Evolutionary conservation across 345 rosid genomes (phyloP), one percentile per base, ranked within the genome.

Genomic region (Salix arbutifolia): DNA sequence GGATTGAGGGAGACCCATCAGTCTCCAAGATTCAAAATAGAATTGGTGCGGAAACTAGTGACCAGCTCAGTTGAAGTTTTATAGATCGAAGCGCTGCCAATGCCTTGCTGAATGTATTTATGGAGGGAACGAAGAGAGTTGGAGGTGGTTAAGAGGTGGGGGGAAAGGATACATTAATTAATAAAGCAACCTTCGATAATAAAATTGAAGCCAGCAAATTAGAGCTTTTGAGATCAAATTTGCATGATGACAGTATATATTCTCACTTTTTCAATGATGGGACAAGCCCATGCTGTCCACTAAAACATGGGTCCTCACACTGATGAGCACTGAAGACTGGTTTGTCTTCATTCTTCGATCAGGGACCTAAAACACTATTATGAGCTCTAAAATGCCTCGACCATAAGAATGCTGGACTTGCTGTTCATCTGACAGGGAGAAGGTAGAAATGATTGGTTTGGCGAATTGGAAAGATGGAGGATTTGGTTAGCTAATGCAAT

Each of bases 1-100:
- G 74, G 89, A 68, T 75, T 85, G 88, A 84, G 92, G 89, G 80
- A 84, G 67, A 80, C 89, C 93, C 97, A 93, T 95, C 67, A 62
- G 69, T 83, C 37, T 31, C 25, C 11, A 13, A 52, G 9, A 31
- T n/a, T 25, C 33, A 78, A 33, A 38, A 72, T 61, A 10, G 23
- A 66, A 6, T 18, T 53, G 16, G 5, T 6, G 58, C 11, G 11
- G 46, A 50, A 52, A 31, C 4, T 8, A 4, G 4, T 18, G 65
- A 25, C 37, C 14, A 65, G 38, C 7, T n/a, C 62, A 52, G 35
- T 25, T 67, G 21, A 52, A 38, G 60, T 33, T 23, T 25, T 26
- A 44, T 26, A 25, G 48, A 31, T 31, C 33, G 33, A 33, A 18
- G 53, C 72, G 30, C 23, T 58, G 48, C 74, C 67, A 77, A 73